Evolutionary conservation across 116 monocot species (phyloP).

Genomic region (Thalassia testudinum): DNA sequence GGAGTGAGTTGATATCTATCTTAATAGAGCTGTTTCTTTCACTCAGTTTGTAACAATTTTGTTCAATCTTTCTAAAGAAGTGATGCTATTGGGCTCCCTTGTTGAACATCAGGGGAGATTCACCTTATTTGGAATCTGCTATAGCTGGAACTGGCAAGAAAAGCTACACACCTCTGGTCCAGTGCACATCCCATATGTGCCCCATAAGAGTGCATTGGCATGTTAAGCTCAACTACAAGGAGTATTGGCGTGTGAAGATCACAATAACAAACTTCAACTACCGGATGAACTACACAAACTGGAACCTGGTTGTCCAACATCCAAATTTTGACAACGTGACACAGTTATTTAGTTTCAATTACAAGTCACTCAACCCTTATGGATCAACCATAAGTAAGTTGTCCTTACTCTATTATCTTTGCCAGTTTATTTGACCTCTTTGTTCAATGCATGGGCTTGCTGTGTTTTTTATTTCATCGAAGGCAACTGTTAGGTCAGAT

Average conservation of each 20-base stretch:
- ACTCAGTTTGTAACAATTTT: background rate
- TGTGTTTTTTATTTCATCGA: background rate
- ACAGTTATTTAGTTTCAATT: conserved; percentile 59
- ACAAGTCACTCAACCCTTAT: conserved; percentile 27
- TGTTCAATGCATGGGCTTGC: background rate
- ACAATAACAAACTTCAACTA: conserved; percentile 61
- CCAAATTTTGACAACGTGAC: conserved; percentile 40
- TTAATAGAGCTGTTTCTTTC: background rate
- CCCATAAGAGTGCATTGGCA: conserved; percentile 75
- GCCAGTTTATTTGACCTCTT: background rate
- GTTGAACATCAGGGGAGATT: conserved; percentile 11
- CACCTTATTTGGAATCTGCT: conserved; percentile 3
- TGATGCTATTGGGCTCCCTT: background rate
- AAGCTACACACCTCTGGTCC: conserved; percentile 4
- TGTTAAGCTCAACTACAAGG: conserved; percentile 51
- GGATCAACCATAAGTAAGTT: conserved; percentile 38
- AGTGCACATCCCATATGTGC: conserved; percentile 68
- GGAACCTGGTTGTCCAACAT: conserved; percentile 76
- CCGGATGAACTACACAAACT: conserved; percentile 61
- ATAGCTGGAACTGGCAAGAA: conserved; percentile 1
- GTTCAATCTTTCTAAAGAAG: background rate
- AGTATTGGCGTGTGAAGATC: conserved; percentile 78
- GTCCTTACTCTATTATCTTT: conserved; percentile 6
- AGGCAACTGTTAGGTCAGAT: too few species aligned
- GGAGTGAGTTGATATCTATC: conserved; percentile 1